Evolutionary conservation across 2,329 filamentous ascomycete species (phyloP).

Genomic region (Conoideocrella luteorostrata): DNA sequence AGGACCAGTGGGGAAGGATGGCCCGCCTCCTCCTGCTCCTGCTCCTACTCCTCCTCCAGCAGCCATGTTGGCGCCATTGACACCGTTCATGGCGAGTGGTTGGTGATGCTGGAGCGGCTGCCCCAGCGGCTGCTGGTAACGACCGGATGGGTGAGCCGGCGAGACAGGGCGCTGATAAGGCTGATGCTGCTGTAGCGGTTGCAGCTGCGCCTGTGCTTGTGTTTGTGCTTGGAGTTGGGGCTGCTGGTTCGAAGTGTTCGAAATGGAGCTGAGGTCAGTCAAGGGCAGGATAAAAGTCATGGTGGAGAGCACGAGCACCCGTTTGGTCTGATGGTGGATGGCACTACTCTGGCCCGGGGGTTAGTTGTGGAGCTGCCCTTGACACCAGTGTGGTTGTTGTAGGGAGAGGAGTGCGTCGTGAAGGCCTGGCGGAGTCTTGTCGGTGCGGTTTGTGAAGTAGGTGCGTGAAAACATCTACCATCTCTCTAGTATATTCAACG

Average conservation of each 20-base stretch:
- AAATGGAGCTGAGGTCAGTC: slow-evolving; percentile 2
- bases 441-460: too few relatives aligned
- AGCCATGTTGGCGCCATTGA: slow-evolving; percentile 42
- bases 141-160: slow-evolving; percentile 8
- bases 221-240: slow-evolving; percentile 12
- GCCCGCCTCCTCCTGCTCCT: slow-evolving; percentile 1
- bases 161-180: slow-evolving; percentile 12
- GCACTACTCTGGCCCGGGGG: too few relatives aligned
- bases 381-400: too few relatives aligned
- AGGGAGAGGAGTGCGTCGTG: too few relatives aligned
- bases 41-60: too few relatives aligned
- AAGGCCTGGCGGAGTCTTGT: too few relatives aligned
- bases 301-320: slow-evolving; percentile 5
- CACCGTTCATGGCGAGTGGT: slow-evolving; percentile 37
- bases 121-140: slow-evolving; percentile 11
- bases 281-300: slow-evolving; percentile 9
- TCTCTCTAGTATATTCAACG: too few relatives aligned
- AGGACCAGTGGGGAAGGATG: slow-evolving; percentile 38
- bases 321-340: too few relatives aligned
- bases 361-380: too few relatives aligned
- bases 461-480: too few relatives aligned
- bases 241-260: slow-evolving; percentile 5
- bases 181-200: slow-evolving; percentile 11
- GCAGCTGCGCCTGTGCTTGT: slow-evolving; percentile 11
- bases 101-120: slow-evolving; percentile 16